Conservation (phyloP, 1,284 basidiomycete species). For the Leccinum pachyderme region DNA sequence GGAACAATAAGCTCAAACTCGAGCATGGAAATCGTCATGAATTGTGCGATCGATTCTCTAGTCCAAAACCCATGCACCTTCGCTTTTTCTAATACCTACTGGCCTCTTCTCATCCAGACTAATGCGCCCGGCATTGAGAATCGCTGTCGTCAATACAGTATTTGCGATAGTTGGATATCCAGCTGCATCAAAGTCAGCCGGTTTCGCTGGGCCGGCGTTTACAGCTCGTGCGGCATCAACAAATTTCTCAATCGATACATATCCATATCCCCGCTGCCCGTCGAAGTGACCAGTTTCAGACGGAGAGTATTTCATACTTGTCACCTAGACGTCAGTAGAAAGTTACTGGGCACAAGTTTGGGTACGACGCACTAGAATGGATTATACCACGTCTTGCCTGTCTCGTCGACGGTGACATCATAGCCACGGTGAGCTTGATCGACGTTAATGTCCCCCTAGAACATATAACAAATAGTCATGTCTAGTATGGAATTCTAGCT, state of each 20-base stretch:
- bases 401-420: slow-evolving; percentile 81
- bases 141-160: slow-evolving; percentile 89
- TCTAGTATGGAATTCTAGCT: not conserved
- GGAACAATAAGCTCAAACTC: not conserved
- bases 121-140: slow-evolving; percentile 86
- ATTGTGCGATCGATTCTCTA: slow-evolving; percentile 30
- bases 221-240: slow-evolving; percentile 77
- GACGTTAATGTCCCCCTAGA: slow-evolving; percentile 83
- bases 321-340: slow-evolving; percentile 11
- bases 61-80: slow-evolving; percentile 68
- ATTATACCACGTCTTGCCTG: slow-evolving; percentile 81
- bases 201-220: slow-evolving; percentile 65
- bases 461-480: slow-evolving; percentile 1
- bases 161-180: slow-evolving; percentile 86
- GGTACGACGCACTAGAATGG: slow-evolving; percentile 77
- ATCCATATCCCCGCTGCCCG: slow-evolving; percentile 88
- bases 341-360: not conserved
- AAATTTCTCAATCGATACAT: slow-evolving; percentile 92
- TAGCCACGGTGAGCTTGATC: slow-evolving; percentile 94
- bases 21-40: not conserved
- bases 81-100: slow-evolving; percentile 72
- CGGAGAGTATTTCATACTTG: slow-evolving; percentile 89
- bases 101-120: slow-evolving; percentile 85
- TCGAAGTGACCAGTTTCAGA: slow-evolving; percentile 91
- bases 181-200: slow-evolving; percentile 73